Conservation (phyloP, 257 asterid species). For the Solanum corneliomulleri region DNA sequence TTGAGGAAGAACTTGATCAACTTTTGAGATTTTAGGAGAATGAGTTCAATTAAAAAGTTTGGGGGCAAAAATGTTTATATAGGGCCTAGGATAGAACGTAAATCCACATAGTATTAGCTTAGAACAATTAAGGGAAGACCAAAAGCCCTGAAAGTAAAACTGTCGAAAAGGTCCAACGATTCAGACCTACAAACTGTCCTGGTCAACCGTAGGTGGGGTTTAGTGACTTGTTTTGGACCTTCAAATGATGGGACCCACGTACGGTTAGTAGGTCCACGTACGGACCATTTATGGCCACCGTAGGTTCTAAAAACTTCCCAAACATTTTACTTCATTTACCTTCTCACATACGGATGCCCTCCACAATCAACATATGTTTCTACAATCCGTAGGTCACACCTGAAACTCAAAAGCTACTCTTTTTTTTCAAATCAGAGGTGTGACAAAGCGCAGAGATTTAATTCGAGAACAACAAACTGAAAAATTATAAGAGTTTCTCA, state of each 20-base stretch:
- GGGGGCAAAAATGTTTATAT: not conserved
- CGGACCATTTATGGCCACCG: not conserved
- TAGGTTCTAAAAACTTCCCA: not conserved
- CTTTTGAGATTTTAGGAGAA: not conserved
- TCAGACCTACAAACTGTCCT: too few relatives aligned
- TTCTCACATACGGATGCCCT: not conserved
- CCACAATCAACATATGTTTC: not conserved
- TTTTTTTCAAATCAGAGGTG: not conserved
- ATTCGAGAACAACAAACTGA: too few relatives aligned
- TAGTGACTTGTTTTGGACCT: not conserved
- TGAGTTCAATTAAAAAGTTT: too few relatives aligned
- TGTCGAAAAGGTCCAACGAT: fast-evolving
- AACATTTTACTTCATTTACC: not conserved
- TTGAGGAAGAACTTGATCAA: not conserved
- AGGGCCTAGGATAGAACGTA: not conserved
- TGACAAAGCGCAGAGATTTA: too few relatives aligned
- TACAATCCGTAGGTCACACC: not conserved
- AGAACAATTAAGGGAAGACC: not conserved
- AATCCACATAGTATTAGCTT: not conserved
- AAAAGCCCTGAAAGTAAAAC: not conserved
- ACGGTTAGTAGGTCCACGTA: not conserved
- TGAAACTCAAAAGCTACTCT: too few relatives aligned
- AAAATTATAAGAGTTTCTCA: too few relatives aligned
- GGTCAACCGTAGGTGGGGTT: not conserved
- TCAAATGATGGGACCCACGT: not conserved